Conservation (phyloP, 2,329 filamentous ascomycete species). For the Taxawa tesnikishii region DNA sequence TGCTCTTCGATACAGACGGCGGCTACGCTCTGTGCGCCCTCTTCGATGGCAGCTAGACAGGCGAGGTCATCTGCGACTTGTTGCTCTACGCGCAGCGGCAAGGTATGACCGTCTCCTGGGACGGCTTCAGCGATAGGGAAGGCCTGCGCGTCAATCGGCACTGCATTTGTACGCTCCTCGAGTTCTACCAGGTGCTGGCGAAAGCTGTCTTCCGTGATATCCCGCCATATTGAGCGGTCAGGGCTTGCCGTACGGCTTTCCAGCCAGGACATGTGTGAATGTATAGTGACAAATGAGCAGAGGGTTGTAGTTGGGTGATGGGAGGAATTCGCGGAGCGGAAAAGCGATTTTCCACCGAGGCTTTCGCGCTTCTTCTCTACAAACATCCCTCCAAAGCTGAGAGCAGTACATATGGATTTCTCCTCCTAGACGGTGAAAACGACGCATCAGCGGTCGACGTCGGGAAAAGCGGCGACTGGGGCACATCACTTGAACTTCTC, state of each 20-base stretch:
- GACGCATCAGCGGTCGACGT: too few relatives aligned
- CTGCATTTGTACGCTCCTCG: conserved; percentile 3
- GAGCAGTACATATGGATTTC: too few relatives aligned
- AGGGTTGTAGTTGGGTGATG: too few relatives aligned
- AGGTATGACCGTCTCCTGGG: neutral
- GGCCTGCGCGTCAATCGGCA: conserved; percentile 2
- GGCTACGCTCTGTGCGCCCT: conserved; percentile 5
- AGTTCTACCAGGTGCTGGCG: conserved; percentile 4
- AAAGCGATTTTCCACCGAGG: too few relatives aligned
- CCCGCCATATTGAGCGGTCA: conserved; percentile 2
- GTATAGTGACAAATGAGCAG: too few relatives aligned
- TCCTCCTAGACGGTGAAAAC: too few relatives aligned
- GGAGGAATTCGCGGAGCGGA: too few relatives aligned
- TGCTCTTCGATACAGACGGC: conserved; percentile 4
- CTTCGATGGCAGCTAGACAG: conserved; percentile 4
- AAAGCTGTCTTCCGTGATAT: conserved; percentile 1
- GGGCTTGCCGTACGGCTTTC: conserved; percentile 1
- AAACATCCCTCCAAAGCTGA: too few relatives aligned
- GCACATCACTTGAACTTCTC: too few relatives aligned
- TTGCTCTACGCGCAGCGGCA: conserved; percentile 1
- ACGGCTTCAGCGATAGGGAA: neutral
- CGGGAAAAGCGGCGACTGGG: too few relatives aligned
- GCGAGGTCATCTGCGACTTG: conserved; percentile 5
- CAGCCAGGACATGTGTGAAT: conserved; percentile 3
- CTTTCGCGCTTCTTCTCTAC: too few relatives aligned